Base-by-base conservation (phyloP, 495 filamentous ascomycete species). In the Penicillium riverlandense region DNA sequence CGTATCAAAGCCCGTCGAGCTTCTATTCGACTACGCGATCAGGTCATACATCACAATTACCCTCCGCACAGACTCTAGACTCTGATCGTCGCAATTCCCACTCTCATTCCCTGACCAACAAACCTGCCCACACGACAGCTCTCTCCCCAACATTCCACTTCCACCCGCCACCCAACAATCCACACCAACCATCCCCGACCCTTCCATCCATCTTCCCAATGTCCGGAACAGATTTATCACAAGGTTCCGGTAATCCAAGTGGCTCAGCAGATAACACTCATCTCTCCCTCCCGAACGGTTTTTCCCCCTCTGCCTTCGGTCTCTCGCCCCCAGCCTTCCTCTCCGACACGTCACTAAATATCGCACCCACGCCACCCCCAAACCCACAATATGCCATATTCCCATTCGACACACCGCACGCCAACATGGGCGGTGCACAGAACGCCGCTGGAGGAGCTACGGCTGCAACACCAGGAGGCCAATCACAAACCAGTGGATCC, bases 341-440 rank as follows among this genome's bases (percentile, higher is more conserved):
- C 16, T 36, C 61, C 7, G 61, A 69, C 22, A 16, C 48, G 6
- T 41, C 47, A 3, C 46, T 63, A 11, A 57, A 51, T 35, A 55
- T 65, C 40, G 57, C 55, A 12, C 61, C 65, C 31, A 62, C 66
- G 2, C 59, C 65, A 11, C 52, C 63, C 1, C 51, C 59, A 15
- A 65, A 67, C 31, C 59, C 65, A 1, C 65, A 70, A 46, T 70
- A 71, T 48, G 66, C 70, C 4, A 70, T 61, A 4, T 73, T 70
- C 47, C 65, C 67, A 39, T 71, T 73, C 50, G 66, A 71, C 40
- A 39, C 60, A 0, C 29, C 46, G 7, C 45, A 55, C 8, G 34
- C 47, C 29, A 41, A 47, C n/a, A 4, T 43, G 2, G 45, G 45
- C 12, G 14, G 38, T 1, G 29, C 28, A 9, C 47, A 52, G 29